These are phyloP conservation scores for Hypericum androsaemum DNA, from an alignment of 345 rosid species.

Conservation along the genomic window DNA sequence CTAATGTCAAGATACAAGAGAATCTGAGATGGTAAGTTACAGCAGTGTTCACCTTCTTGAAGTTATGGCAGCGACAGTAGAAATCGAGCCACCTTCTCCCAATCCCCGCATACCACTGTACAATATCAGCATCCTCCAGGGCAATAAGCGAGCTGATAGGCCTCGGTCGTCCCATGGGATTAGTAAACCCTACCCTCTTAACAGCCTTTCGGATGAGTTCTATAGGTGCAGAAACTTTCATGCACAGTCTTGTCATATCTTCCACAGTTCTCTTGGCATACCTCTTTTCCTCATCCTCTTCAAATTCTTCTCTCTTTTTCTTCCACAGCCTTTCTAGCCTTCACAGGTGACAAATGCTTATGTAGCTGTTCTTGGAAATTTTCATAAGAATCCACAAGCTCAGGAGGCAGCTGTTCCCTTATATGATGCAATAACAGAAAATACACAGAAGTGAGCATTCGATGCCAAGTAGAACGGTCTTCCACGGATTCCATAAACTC, in stretches of 20 bases:
- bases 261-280: conserved; percentile 60
- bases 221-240: conserved; percentile 75
- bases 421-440: conserved; percentile 69
- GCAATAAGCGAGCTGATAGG: conserved; percentile 55
- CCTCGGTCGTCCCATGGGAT: conserved; percentile 84
- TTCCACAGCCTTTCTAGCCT: conserved; percentile 50
- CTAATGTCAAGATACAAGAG: conserved; percentile 84
- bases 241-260: conserved; percentile 63
- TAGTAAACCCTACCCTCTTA: conserved; percentile 76
- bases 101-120: conserved; percentile 90
- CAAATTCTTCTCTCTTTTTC: conserved; percentile 51
- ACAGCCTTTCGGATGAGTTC: conserved; percentile 76
- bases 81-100: conserved; percentile 88
- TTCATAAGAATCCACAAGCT: conserved; percentile 69
- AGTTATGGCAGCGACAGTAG: conserved; percentile 91
- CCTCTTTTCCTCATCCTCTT: conserved; percentile 54
- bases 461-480: conserved; percentile 72
- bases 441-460: conserved; percentile 59
- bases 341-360: conserved; percentile 52
- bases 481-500: conserved; percentile 71
- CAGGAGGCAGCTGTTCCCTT: conserved; percentile 65
- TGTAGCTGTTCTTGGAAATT: conserved; percentile 71
- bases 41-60: conserved; percentile 62
- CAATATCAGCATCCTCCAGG: conserved; percentile 75
- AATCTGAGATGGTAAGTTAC: conserved; percentile 80